Evolutionary conservation across 345 rosid genomes (phyloP).

Genomic region (Erodium maritimum): DNA sequence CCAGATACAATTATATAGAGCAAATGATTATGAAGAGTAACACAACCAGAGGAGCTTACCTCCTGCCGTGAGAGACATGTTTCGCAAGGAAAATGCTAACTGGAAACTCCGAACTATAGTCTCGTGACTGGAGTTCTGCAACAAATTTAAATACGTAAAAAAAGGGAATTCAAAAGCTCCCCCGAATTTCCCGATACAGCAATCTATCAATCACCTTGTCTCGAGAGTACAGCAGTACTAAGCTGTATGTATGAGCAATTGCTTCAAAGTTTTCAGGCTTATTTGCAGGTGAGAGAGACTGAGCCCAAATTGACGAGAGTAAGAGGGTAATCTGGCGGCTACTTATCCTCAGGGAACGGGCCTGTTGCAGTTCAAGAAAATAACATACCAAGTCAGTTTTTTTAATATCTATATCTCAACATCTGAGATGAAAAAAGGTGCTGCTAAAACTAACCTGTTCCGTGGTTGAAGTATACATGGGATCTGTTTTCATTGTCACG

Average conservation of each 20-base stretch:
- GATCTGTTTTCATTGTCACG: slow-evolving; percentile 9
- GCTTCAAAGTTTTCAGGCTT: slow-evolving; percentile 86
- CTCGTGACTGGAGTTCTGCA: slow-evolving; percentile 82
- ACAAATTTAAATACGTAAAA: slow-evolving; percentile 1
- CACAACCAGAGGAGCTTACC: slow-evolving; percentile 32
- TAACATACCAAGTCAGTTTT: no score
- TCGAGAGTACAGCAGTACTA: slow-evolving; percentile 79
- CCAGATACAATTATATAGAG: neutral
- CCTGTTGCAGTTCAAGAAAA: slow-evolving; percentile 35
- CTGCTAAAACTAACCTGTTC: slow-evolving; percentile 32
- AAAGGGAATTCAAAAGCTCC: neutral
- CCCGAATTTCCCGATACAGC: neutral
- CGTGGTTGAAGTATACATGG: slow-evolving; percentile 16
- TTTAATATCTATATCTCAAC: neutral
- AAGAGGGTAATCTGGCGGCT: slow-evolving; percentile 85
- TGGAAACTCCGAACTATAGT: slow-evolving; percentile 77
- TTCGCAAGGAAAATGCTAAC: slow-evolving; percentile 79
- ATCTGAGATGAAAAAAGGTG: neutral
- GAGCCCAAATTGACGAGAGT: slow-evolving; percentile 92
- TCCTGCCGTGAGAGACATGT: slow-evolving; percentile 60
- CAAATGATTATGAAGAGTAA: neutral
- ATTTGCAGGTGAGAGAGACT: slow-evolving; percentile 79
- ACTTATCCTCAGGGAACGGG: slow-evolving; percentile 61
- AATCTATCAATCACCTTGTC: slow-evolving; percentile 51
- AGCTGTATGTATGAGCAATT: slow-evolving; percentile 84